Evolutionary conservation across 2,329 filamentous ascomycete genomes (phyloP).

Genomic region (Exophiala sideris): DNA sequence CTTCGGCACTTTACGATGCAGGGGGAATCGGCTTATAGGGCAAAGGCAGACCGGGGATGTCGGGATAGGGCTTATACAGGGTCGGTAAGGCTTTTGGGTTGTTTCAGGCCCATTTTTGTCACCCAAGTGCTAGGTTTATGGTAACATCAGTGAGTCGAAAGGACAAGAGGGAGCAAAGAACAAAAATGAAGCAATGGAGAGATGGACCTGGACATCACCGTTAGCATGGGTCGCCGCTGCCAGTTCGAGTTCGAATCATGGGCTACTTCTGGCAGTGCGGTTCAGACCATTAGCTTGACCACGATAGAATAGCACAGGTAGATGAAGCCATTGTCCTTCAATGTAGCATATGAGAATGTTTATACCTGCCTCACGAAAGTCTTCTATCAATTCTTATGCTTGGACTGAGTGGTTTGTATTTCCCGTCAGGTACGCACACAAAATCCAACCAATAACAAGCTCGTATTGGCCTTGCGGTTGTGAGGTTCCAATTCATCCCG

Average conservation of each 20-base stretch:
- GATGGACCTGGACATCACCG: too few relatives aligned
- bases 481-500: not conserved
- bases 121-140: slow-evolving; percentile 1
- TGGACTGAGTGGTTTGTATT: too few relatives aligned
- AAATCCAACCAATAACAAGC: slow-evolving; percentile 17
- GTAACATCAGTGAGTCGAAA: not conserved
- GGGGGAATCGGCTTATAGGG: not conserved
- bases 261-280: too few relatives aligned
- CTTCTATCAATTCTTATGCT: too few relatives aligned
- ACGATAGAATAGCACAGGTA: not conserved
- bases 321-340: not conserved
- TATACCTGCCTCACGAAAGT: too few relatives aligned
- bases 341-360: not conserved
- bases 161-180: not conserved
- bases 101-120: slow-evolving; percentile 11
- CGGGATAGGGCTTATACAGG: slow-evolving; percentile 6
- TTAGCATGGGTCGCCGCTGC: not conserved
- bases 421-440: too few relatives aligned
- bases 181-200: not conserved
- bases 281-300: too few relatives aligned
- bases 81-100: not conserved
- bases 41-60: slow-evolving; percentile 10
- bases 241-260: too few relatives aligned
- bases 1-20: slow-evolving; percentile 2
- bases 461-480: not conserved